Percentiles rank a stretch among this genome's conserved stretches.
These are phyloP conservation scores for Aspergillus brunneoviolaceus DNA, from an alignment of 2,329 filamentous ascomycete genomes.

Conservation along the genomic window DNA sequence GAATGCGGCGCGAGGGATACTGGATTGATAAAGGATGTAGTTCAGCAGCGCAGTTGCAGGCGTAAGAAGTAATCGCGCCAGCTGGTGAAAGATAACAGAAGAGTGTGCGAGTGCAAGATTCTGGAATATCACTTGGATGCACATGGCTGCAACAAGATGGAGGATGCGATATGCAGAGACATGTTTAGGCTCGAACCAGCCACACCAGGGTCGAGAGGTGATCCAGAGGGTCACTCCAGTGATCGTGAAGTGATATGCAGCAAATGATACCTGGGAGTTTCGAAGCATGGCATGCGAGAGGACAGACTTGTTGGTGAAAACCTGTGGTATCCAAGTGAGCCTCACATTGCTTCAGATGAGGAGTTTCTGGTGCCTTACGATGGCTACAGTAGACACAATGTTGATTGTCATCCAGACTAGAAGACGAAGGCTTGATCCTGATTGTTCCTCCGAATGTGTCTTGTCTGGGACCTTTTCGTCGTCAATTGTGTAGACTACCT, in stretches of 20 bases:
- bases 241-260: conserved; percentile 25
- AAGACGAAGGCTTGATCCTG: conserved; percentile 7
- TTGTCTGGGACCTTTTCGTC: conserved; percentile 10
- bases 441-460: neutral
- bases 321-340: conserved; percentile 9
- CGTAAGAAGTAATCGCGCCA: conserved; percentile 22
- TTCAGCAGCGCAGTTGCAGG: conserved; percentile 20
- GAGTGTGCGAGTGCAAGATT: conserved; percentile 23
- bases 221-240: conserved; percentile 22
- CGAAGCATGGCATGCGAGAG: conserved; percentile 20
- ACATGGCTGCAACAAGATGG: conserved; percentile 23
- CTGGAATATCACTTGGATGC: conserved; percentile 23
- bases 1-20: conserved; percentile 17
- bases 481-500: neutral
- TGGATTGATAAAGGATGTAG: conserved; percentile 20
- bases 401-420: conserved; percentile 21
- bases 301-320: conserved; percentile 25
- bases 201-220: conserved; percentile 18
- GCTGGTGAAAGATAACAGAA: conserved; percentile 25
- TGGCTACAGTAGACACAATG: conserved; percentile 21
- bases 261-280: conserved; percentile 24
- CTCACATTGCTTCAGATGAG: neutral
- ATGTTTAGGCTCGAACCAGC: conserved; percentile 19
- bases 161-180: conserved; percentile 17
- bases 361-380: conserved; percentile 13